Evolutionary conservation across 2,329 filamentous ascomycete species (phyloP).

Genomic region (Cladophialophora carrionii): DNA sequence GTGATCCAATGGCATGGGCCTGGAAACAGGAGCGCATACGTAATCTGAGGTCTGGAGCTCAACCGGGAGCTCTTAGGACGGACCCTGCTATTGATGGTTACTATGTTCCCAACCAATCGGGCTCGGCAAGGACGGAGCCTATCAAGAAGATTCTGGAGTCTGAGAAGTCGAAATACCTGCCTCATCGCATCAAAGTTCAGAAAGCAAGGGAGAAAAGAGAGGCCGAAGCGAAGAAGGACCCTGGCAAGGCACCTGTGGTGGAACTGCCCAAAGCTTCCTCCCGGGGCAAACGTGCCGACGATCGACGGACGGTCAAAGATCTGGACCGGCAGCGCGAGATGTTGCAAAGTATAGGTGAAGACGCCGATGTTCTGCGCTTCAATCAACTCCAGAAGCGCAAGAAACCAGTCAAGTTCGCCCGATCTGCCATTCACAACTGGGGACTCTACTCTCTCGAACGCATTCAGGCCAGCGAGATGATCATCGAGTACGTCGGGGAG

Average conservation of each 20-base stretch:
- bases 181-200: slow-evolving; percentile 95
- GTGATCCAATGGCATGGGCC: slow-evolving; percentile 65
- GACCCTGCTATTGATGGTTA: slow-evolving; percentile 60
- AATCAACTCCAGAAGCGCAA: slow-evolving; percentile 99
- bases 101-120: slow-evolving; percentile 84
- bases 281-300: slow-evolving; percentile 90
- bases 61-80: slow-evolving; percentile 39
- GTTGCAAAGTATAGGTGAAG: slow-evolving; percentile 71
- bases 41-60: slow-evolving; percentile 64
- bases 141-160: slow-evolving; percentile 94
- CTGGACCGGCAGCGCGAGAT: slow-evolving; percentile 88
- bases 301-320: slow-evolving; percentile 90
- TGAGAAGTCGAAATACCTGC: slow-evolving; percentile 97
- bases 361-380: slow-evolving; percentile 84
- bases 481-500: slow-evolving; percentile 98
- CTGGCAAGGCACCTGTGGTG: slow-evolving; percentile 71
- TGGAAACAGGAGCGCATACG: slow-evolving; percentile 75
- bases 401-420: slow-evolving; percentile 97
- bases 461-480: slow-evolving; percentile 97
- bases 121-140: slow-evolving; percentile 87
- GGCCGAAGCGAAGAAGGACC: slow-evolving; percentile 66
- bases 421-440: slow-evolving; percentile 99
- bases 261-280: slow-evolving; percentile 85
- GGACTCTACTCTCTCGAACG: slow-evolving; percentile 97
- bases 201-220: slow-evolving; percentile 90